Evolutionary conservation across 805 yeast genomes (phyloP).

Genomic region (Kurtzmaniella fragi): DNA sequence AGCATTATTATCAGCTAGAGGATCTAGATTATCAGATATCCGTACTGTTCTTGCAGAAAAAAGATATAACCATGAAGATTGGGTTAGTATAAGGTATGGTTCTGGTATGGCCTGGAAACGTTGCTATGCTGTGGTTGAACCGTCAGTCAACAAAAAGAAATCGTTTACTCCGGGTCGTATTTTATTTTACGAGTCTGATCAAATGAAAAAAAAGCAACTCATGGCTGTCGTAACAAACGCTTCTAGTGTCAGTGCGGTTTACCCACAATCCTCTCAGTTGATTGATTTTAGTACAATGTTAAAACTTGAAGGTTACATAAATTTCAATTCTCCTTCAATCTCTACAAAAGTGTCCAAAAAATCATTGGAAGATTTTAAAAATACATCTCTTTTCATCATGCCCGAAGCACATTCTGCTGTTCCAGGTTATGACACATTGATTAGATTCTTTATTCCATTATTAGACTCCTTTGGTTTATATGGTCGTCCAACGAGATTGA

Average conservation of each 20-base stretch:
- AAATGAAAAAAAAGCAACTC: constrained; percentile 61
- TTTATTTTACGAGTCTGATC: constrained; percentile 78
- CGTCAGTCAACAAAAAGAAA: constrained; percentile 49
- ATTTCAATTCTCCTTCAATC: constrained; percentile 42
- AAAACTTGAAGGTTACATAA: constrained; percentile 79
- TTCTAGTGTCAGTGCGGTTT: constrained; percentile 77
- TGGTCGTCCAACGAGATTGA: constrained; percentile 40
- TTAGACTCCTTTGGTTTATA: constrained; percentile 40
- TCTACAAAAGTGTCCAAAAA: constrained; percentile 30
- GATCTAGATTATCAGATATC: constrained; percentile 81
- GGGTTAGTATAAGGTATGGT: constrained; percentile 94
- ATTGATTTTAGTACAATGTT: constrained; percentile 86
- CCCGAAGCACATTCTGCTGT: constrained; percentile 42
- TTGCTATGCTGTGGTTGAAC: constrained; percentile 86
- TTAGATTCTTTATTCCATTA: constrained; percentile 36
- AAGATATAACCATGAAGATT: constrained; percentile 82
- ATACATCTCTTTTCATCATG: constrained; percentile 38
- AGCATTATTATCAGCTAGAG: constrained; percentile 87
- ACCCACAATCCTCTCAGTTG: constrained; percentile 77
- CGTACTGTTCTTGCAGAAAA: constrained; percentile 80
- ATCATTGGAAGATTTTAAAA: constrained; percentile 30
- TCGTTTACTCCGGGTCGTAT: constrained; percentile 58
- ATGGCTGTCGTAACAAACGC: constrained; percentile 78
- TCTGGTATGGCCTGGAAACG: constrained; percentile 98
- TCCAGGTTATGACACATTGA: constrained; percentile 47